phyloP scores from a whole-genome alignment of 1,284 basidiomycete species.

The Apiotrichum mycotoxinovorans region DNA sequence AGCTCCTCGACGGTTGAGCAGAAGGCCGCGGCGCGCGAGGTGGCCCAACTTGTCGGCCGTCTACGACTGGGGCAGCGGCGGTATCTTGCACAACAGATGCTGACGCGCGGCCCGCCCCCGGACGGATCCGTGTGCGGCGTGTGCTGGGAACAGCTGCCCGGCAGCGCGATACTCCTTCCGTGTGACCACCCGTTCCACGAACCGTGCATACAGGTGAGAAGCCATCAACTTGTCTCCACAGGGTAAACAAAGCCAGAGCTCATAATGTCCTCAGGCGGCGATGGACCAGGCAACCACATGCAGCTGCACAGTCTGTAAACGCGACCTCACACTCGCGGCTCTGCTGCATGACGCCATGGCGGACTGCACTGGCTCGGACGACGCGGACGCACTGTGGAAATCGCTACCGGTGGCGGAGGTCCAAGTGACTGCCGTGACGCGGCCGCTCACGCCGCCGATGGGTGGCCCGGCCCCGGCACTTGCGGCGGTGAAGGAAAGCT shows the following conservation, averaged over 20 bases:
- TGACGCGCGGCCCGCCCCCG: not conserved
- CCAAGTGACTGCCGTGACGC: not conserved
- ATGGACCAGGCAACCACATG: not conserved
- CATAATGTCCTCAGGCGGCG: not conserved
- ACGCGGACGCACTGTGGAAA: constrained; percentile 1
- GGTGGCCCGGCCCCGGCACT: not conserved
- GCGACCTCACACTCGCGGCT: not conserved
- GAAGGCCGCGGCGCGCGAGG: not conserved
- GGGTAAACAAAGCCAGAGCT: not conserved
- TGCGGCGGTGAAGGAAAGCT: not conserved
- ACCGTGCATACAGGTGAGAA: not conserved
- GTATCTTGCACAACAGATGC: constrained; percentile 3
- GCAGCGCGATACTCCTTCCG: not conserved
- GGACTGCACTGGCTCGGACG: not conserved
- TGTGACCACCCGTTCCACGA: not conserved
- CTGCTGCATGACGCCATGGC: not conserved
- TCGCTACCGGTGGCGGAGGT: not conserved
- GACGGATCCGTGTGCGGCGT: not conserved
- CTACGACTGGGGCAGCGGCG: not conserved
- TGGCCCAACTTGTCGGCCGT: not conserved
- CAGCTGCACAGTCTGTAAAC: not conserved
- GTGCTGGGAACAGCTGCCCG: not conserved
- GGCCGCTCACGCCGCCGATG: not conserved
- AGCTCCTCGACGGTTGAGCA: not conserved
- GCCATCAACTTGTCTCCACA: too few relatives aligned